Base-by-base conservation (phyloP, 2,329 filamentous ascomycete genomes). In the Fusarium pseudoanthophilum region DNA sequence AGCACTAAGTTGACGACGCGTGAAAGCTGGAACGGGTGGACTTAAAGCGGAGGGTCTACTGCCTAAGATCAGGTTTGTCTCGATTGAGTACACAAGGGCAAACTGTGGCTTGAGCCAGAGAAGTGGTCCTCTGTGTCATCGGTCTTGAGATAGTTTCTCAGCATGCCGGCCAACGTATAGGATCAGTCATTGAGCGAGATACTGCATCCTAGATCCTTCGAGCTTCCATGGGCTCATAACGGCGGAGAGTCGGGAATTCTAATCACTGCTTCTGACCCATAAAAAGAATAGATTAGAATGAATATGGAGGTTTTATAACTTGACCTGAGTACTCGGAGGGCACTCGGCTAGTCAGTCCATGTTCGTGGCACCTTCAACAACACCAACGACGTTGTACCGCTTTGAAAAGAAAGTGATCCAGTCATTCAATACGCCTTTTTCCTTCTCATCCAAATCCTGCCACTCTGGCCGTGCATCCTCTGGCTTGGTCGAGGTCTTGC, bases 351-450 rank as follows among this genome's bases (percentile, higher is more conserved):
- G 77, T 78, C 75, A 78, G 34, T 86, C 87, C 78, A 84, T 83
- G 78, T 91, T 91, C 34, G 87, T 90, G 34, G 89, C 89, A 40
- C 88, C 89, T 67, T 87, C 84, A 21, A 93, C 89, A 63, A 86
- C 81, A 20, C 94, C 94, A 52, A 97, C 91, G 58, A 98, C 89
- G 78, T 97, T 98, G 85, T 99, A 99, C 65, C 96, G 89, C 86
- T 98, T 99, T 75, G 92, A 94, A 84, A 99, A 99, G 84, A 97
- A 99, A 4, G 93, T 97, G 72, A 92, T 90, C 96, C 96, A 99
- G 82, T 99, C 96, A 60, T 95, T 89, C 69, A 99, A 85, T 7
- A 93, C 92, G 32, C 89, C 90, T 85, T 96, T 94, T 82, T 98
- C 92, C 83, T 96, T 95, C 28, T 97, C 95, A 20, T 87, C 86